Evolutionary conservation across 768 basidiomycete genomes (phyloP).

Genomic region (Amanita exitialis): DNA sequence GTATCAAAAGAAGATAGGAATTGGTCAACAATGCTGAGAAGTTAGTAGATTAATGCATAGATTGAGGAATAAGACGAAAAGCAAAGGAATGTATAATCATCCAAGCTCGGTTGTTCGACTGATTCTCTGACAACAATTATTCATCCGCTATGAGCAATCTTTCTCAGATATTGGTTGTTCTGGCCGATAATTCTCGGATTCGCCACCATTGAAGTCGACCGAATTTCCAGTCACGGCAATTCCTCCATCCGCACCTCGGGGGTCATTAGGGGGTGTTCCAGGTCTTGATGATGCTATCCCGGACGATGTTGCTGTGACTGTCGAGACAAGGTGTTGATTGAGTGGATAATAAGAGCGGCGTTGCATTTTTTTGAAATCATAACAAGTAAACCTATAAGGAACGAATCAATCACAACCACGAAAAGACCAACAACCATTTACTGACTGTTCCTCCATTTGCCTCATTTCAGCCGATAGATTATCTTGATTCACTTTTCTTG

Average conservation of each 20-base stretch:
- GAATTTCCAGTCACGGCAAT: slow-evolving; percentile 30
- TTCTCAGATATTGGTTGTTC: slow-evolving; percentile 39
- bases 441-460: slow-evolving; percentile 97
- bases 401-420: background rate
- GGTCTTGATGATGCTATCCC: slow-evolving; percentile 65
- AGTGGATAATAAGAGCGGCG: slow-evolving; percentile 87
- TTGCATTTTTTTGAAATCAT: slow-evolving; percentile 89
- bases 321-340: slow-evolving; percentile 64
- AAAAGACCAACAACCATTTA: slow-evolving; percentile 5
- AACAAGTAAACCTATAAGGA: slow-evolving; percentile 65
- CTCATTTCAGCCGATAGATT: slow-evolving; percentile 86
- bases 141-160: slow-evolving; percentile 32
- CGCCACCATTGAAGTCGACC: slow-evolving; percentile 29
- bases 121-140: background rate
- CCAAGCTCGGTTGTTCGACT: background rate
- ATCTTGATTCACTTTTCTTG: slow-evolving; percentile 86
- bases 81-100: background rate
- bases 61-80: background rate
- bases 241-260: slow-evolving; percentile 29
- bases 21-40: background rate
- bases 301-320: slow-evolving; percentile 66
- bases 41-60: slow-evolving; percentile 5
- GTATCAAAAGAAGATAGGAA: background rate
- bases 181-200: slow-evolving; percentile 25
- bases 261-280: slow-evolving; percentile 53